These are phyloP conservation scores for Diospyros kaki DNA, from an alignment of 148 eudicot genomes.

Conservation along the genomic window DNA sequence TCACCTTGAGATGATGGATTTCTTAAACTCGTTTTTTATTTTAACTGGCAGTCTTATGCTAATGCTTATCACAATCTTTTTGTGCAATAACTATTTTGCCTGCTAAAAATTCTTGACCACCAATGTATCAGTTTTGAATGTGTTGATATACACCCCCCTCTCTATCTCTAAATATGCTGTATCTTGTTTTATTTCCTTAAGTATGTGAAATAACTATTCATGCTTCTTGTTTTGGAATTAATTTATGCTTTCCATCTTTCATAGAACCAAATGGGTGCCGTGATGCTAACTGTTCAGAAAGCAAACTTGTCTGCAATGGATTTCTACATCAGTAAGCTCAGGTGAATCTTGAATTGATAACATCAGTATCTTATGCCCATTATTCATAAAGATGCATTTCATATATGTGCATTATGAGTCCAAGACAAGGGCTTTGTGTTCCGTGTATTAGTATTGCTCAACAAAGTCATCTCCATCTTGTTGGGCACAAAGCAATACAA, in stretches of 20 bases:
- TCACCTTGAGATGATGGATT: background rate
- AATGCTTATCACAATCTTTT: background rate
- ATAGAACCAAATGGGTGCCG: conserved; percentile 81
- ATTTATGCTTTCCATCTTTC: conserved; percentile 16
- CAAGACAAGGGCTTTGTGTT: background rate
- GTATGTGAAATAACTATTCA: background rate
- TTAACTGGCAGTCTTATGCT: background rate
- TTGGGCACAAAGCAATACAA: background rate
- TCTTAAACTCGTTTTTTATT: background rate
- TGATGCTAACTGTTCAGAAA: conserved; percentile 91
- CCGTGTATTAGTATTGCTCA: background rate
- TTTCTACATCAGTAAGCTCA: conserved; percentile 59
- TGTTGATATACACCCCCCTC: too few relatives aligned
- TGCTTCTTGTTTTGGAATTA: conserved; percentile 5
- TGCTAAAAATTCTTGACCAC: background rate
- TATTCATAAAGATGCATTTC: conserved; percentile 2
- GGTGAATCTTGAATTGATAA: conserved; percentile 36
- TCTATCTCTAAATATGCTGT: background rate
- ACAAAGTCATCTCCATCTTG: background rate
- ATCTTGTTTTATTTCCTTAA: background rate
- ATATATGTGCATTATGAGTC: background rate
- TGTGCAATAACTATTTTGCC: background rate
- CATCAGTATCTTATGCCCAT: background rate
- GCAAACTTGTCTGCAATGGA: conserved; percentile 60
- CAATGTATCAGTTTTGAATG: background rate